Percentiles rank a stretch among this genome's conserved stretches.
Conservation (phyloP, 2,329 filamentous ascomycete species). For the Neonectria ditissima region DNA sequence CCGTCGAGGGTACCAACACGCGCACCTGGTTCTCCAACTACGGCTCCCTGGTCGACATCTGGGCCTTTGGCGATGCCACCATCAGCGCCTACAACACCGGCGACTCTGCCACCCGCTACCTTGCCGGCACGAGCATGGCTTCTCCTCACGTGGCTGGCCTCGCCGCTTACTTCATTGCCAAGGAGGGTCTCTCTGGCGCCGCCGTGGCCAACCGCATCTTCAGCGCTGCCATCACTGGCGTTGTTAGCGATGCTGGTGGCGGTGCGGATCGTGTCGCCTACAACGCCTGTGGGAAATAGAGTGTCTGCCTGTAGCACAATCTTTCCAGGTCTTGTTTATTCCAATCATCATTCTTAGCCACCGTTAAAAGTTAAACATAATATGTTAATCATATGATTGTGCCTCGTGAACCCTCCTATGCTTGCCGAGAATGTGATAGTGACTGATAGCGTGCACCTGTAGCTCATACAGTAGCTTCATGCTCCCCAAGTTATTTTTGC, state of each 20-base stretch:
- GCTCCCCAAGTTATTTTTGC: too few species aligned
- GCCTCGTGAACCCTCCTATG: too few species aligned
- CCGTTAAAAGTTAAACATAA: too few species aligned
- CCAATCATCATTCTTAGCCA: too few species aligned
- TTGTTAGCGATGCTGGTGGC: background rate
- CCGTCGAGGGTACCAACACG: background rate
- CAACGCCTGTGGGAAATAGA: constrained; percentile 20
- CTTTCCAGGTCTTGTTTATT: too few species aligned
- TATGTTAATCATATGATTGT: too few species aligned
- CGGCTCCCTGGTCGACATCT: constrained; percentile 14
- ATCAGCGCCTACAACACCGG: background rate
- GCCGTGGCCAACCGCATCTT: constrained; percentile 26
- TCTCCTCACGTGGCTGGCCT: constrained; percentile 72
- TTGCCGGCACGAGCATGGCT: constrained; percentile 49
- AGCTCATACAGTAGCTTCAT: too few species aligned
- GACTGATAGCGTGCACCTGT: too few species aligned
- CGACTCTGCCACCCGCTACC: constrained; percentile 9
- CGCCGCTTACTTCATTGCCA: constrained; percentile 67
- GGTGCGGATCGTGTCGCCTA: constrained; percentile 18
- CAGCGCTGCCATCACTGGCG: background rate
- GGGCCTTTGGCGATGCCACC: constrained; percentile 16
- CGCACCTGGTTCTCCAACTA: constrained; percentile 21
- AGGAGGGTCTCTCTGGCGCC: constrained; percentile 13
- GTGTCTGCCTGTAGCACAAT: too few species aligned
- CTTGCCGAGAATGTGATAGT: too few species aligned